Evolutionary conservation across 805 yeast genomes (phyloP).

Genomic region (Pachysolen tannophilus): DNA sequence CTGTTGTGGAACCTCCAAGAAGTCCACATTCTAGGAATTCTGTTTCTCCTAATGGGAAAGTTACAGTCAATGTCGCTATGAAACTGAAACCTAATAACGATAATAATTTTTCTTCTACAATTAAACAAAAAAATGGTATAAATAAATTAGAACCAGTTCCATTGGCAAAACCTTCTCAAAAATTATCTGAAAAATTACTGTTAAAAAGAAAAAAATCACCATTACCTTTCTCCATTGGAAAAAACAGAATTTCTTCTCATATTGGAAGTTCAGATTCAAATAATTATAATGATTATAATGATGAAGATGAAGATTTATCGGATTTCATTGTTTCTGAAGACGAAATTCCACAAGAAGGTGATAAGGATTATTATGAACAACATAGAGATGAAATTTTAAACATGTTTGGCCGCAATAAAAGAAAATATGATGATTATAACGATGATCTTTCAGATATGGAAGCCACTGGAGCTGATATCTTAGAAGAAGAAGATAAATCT

Average conservation of each 20-base stretch:
- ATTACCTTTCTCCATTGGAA: background rate
- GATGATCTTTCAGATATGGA: conserved; percentile 77
- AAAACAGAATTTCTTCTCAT: background rate
- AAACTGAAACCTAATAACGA: too few relatives aligned
- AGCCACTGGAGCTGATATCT: conserved; percentile 84
- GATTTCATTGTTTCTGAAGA: conserved; percentile 49
- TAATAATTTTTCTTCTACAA: too few relatives aligned
- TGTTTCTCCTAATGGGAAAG: too few relatives aligned
- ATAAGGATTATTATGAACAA: conserved; percentile 37
- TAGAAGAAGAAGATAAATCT: conserved; percentile 74
- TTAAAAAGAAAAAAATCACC: conserved; percentile 13
- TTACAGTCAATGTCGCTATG: too few relatives aligned
- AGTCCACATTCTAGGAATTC: too few relatives aligned
- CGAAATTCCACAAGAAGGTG: too few relatives aligned
- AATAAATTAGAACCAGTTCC: too few relatives aligned
- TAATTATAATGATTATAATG: conserved; percentile 18
- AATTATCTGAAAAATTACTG: conserved; percentile 11
- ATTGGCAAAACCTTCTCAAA: too few relatives aligned
- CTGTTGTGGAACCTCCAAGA: too few relatives aligned
- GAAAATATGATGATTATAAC: conserved; percentile 32
- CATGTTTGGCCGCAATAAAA: conserved; percentile 58
- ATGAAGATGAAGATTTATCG: conserved; percentile 29
- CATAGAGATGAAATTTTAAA: conserved; percentile 88
- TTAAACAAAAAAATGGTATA: conserved; percentile 38
- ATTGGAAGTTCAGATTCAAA: background rate